Conservation (phyloP, 202 grass and related monocot species). For the Cymbopogon flexuosus region DNA sequence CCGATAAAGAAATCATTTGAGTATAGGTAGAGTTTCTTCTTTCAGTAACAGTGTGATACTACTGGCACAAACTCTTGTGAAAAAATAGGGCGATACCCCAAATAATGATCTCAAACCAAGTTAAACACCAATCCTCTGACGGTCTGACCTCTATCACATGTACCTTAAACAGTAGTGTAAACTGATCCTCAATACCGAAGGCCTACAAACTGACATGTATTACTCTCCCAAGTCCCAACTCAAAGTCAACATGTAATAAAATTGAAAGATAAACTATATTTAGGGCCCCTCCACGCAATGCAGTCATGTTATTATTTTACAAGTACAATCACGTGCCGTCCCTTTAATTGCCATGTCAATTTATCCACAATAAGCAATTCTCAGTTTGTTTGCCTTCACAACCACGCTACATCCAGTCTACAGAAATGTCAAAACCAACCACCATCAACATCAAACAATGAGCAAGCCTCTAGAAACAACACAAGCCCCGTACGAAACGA, state of each 20-base stretch:
- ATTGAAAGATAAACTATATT: slow-evolving; percentile 3
- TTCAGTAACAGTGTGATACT: background rate
- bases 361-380: slow-evolving; percentile 3
- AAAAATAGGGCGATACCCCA: background rate
- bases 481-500: background rate
- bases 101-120: slow-evolving; percentile 7
- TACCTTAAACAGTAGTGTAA: background rate
- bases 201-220: background rate
- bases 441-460: background rate
- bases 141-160: background rate
- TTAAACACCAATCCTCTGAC: background rate
- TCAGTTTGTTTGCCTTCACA: slow-evolving; percentile 5
- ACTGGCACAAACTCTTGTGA: background rate
- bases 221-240: background rate
- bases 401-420: slow-evolving; percentile 9
- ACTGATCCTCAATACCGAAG: too few relatives aligned
- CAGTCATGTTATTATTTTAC: slow-evolving; percentile 2
- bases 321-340: background rate
- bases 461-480: background rate
- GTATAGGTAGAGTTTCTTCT: background rate
- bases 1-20: background rate
- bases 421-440: slow-evolving; percentile 27
- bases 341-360: slow-evolving; percentile 17
- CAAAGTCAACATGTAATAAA: background rate
- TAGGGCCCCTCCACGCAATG: background rate